Evolutionary conservation across 176 grass and related monocot genomes (phyloP), one percentile per base, ranked within the genome.

Genomic region (Poa pratensis): DNA sequence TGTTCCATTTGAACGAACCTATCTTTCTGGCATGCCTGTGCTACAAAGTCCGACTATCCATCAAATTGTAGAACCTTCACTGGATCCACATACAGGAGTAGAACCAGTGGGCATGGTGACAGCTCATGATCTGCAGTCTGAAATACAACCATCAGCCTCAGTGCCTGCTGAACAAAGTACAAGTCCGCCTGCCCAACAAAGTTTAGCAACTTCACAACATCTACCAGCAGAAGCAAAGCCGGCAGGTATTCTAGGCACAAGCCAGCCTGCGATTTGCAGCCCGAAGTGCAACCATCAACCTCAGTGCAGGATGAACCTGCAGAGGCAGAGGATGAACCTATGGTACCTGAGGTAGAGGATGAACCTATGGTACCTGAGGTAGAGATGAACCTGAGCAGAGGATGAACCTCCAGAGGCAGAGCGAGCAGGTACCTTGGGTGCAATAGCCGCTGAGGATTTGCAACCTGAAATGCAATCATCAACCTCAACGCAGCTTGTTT

Each of bases 201-300:
- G 15, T 45, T 13, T 68, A 59, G 75, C 60, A 88, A 43, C 79
- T 86, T 70, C 78, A 74, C 19, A 12, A 53, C 45, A 55, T 46
- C 58, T 35, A 51, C 64, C 61, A 87, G 52, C 70, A 14, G 64
- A 81, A n/a, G 65, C 69, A 84, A 52, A 77, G 43, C 46, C 6
- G 58, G 1, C 52, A 34, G 11, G 19, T 89, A 51, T 76, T 45
- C 18, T 80, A 50, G 15, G 19, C 58, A 80, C 68, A 37, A 67
- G 48, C 32, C 24, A n/a, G 1, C 58, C 58, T 61, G 58, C 23
- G 24, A 80, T 80, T 80, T 80, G 65, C 59, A 55, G 43, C 35
- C 48, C 67, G 76, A 74, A 23, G 37, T 80, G 51, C 70, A 58
- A 50, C 51, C 77, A 68, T 76, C 60, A 24, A 69, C 20, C 16